Percentiles rank a stretch among this genome's conserved stretches.
These are phyloP conservation scores for Malus hybrid DNA, from an alignment of 331 rosid genomes.

Conservation along the genomic window DNA sequence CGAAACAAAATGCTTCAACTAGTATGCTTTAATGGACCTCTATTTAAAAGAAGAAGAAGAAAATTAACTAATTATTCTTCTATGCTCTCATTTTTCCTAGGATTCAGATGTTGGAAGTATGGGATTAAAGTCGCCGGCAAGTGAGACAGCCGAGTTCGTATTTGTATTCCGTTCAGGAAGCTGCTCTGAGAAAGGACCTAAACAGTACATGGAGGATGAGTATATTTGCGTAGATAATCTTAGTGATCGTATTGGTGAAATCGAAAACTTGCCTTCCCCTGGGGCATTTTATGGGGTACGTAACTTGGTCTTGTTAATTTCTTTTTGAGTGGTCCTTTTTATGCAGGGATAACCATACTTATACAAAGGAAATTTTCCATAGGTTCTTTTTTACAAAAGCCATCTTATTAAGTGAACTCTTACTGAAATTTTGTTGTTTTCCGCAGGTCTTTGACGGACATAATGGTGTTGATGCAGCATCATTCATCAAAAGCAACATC, in stretches of 20 bases:
- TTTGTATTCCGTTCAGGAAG: conserved; percentile 34
- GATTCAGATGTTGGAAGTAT: conserved; percentile 22
- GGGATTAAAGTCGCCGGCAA: conserved; percentile 17
- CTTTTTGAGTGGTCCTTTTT: not conserved
- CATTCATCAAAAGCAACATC: conserved; percentile 14
- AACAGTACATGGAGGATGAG: conserved; percentile 34
- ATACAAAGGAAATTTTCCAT: not conserved
- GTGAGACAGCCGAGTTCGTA: conserved; percentile 6
- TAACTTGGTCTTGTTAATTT: conserved; percentile 1
- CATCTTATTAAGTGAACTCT: not conserved
- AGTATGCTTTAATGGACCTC: not conserved
- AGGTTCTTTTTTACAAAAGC: not conserved
- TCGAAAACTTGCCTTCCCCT: conserved; percentile 17
- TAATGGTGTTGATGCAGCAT: conserved; percentile 33
- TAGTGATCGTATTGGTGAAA: conserved; percentile 15
- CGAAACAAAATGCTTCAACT: not conserved
- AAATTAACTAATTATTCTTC: conserved; percentile 1
- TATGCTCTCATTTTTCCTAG: conserved; percentile 17
- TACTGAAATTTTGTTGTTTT: not conserved
- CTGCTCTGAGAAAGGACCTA: conserved; percentile 33
- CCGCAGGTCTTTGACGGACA: conserved; percentile 33
- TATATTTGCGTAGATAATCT: conserved; percentile 30
- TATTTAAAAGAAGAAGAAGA: not conserved
- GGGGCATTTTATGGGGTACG: conserved; percentile 41
- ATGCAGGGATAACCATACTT: not conserved